Evolutionary conservation across 208 protist genomes (phyloP), one percentile per base, ranked within the genome.

Genomic region (Acanthamoeba lenticulata): DNA sequence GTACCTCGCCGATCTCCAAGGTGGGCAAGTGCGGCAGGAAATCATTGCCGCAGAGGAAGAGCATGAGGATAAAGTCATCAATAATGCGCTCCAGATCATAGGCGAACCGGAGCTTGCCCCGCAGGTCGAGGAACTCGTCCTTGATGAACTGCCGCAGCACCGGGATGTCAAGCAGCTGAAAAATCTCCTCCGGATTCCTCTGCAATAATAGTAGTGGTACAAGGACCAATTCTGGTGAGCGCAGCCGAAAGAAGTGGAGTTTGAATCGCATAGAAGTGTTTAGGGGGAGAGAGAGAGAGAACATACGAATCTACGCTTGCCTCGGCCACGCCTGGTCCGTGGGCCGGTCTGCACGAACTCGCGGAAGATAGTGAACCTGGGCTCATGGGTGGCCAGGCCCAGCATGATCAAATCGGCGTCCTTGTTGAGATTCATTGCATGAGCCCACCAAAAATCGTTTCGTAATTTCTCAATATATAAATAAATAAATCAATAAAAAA

Each of bases 361-460:
- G 52, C 98, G 69, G 11, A 98, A 72, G 34, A 98, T 89, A n/a
- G 79, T 94, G 72, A 98, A 97, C 74, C 98, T 91, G 34, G 96
- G 96, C 93, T 98, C 96, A 94, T 98, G 98, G 62, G 96, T 98
- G 6, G 55, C 97, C 34, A 99, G 97, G 21, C 98, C 97, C 17
- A 99, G 98, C 98, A 99, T 99, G 91, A 99, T 98, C 15, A 99
- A 96, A 96, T 99, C 99, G 5, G 99, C 99, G 95, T 99, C 99
- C 36, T 86, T 65, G 19, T n/a, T n/a, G n/a, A n/a, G n/a, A n/a
- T n/a, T n/a, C n/a, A n/a, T n/a, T n/a, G n/a, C n/a, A n/a, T n/a
- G n/a, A n/a, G n/a, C n/a, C n/a, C n/a, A n/a, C n/a, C n/a, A n/a
- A n/a, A n/a, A n/a, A n/a, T n/a, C n/a, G n/a, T n/a, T n/a, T n/a